phyloP scores from a whole-genome alignment of 208 protist genomes.

The Polymyxa betae region DNA sequence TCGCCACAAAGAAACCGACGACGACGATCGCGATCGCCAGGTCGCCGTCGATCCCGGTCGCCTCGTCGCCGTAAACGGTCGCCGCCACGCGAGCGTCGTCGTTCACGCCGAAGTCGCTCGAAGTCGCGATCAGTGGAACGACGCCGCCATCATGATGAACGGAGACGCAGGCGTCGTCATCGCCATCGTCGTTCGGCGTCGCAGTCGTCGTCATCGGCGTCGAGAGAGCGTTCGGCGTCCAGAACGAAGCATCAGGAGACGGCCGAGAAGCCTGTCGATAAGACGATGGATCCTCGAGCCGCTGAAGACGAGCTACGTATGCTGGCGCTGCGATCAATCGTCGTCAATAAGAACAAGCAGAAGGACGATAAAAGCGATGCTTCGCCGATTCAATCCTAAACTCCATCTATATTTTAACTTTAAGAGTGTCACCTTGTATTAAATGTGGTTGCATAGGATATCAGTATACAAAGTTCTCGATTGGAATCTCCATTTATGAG shows the following conservation, averaged over 20 bases:
- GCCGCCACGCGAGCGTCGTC: background rate
- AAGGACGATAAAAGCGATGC: background rate
- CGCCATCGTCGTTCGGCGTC: slow-evolving; percentile 1
- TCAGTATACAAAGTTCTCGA: too few relatives aligned
- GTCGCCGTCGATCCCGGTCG: background rate
- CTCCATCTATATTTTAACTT: background rate
- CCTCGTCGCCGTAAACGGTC: background rate
- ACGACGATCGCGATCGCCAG: background rate
- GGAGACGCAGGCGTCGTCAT: background rate
- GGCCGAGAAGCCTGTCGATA: background rate
- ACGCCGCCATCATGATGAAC: background rate
- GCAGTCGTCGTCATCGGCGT: background rate
- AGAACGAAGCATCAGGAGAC: background rate
- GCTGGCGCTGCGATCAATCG: slow-evolving; percentile 4
- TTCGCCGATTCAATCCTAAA: background rate
- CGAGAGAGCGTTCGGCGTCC: background rate
- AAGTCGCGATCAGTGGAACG: background rate
- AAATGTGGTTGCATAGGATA: too few relatives aligned
- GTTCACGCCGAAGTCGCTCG: background rate
- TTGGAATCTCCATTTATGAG: too few relatives aligned
- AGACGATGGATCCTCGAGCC: background rate
- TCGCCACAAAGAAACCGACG: background rate
- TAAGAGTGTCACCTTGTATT: too few relatives aligned
- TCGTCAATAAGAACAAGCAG: background rate
- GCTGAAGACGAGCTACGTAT: slow-evolving; percentile 27